These are phyloP conservation scores for Phaeolepiota aurea DNA, from an alignment of 768 basidiomycete genomes.

Conservation along the genomic window DNA sequence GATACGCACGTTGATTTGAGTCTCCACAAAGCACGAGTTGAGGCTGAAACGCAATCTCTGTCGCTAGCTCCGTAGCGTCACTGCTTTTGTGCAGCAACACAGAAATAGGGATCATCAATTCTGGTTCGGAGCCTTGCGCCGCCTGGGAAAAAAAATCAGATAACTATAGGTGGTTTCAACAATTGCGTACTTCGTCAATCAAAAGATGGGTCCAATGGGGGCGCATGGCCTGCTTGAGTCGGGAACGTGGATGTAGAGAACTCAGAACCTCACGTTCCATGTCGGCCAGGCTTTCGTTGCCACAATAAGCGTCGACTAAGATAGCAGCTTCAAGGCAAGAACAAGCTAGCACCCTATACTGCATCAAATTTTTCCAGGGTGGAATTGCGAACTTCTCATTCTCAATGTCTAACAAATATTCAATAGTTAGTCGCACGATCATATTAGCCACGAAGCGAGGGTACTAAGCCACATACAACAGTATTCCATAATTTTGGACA, in stretches of 20 bases:
- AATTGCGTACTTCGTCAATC: constrained; percentile 34
- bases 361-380: constrained; percentile 36
- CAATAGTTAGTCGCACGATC: not conserved
- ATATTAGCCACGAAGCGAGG: not conserved
- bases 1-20: constrained; percentile 34
- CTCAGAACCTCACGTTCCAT: constrained; percentile 30
- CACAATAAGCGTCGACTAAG: constrained; percentile 34
- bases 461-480: constrained; percentile 28
- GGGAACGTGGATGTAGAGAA: constrained; percentile 29
- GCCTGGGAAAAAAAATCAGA: constrained; percentile 20
- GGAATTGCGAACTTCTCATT: constrained; percentile 37
- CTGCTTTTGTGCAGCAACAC: constrained; percentile 22
- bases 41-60: constrained; percentile 19
- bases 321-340: constrained; percentile 40
- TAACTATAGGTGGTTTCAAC: not conserved
- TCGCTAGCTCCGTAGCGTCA: constrained; percentile 6
- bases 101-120: constrained; percentile 40
- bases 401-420: constrained; percentile 27
- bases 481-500: constrained; percentile 32
- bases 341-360: constrained; percentile 36
- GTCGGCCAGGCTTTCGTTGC: constrained; percentile 28
- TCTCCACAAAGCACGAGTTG: constrained; percentile 46
- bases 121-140: constrained; percentile 46
- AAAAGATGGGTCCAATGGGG: constrained; percentile 47
- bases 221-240: constrained; percentile 17